Base-by-base conservation (phyloP, 345 rosid genomes). In the Physaria fendleri region DNA sequence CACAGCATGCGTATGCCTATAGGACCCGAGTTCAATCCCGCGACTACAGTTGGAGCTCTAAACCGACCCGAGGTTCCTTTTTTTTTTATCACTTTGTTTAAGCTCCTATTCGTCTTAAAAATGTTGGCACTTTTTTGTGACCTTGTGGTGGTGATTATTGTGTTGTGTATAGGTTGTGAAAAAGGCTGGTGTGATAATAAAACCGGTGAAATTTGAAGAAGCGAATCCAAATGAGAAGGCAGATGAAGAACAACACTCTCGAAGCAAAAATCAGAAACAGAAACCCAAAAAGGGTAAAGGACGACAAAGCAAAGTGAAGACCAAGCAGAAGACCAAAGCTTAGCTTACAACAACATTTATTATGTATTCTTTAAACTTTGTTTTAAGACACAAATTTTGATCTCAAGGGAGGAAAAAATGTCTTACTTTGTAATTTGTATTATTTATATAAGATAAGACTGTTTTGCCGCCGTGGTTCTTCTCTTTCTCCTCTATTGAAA, bases 1-100 rank as follows among this genome's bases (percentile, higher is more conserved):
- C 88, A 72, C 59, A 86, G 91, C 73, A 83, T 83, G 62, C 94
- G 97, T n/a, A 78, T 84, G 81, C 99, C 97, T 10, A 64, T 89
- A 22, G 99, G 99, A 22, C 95, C 97, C 1, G 99, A 93, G 61
- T 89, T 72, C 61, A 85, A 93, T 69, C 99, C 97, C 4, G 83
- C 82, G 4, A 83, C 88, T 16, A 57, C 80, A 39, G 38, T 82
- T 29, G 82, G 81, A 76, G 87, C 81, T 45, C 82, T 89, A 50
- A 87, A 64, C 71, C 85, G 85, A 3, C 97, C 99, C 0, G 91
- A 86, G 55, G 95, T 93, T 13, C 8, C 13, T 33, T 43, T 64
- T 25, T 27, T 33, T 43, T 64, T 25, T 27, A 37, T 57, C 41
- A 24, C 55, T 57, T 48, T 23, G 13, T 37, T 2, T 38, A 32